These are phyloP conservation scores for Podospora pseudocomata DNA, from an alignment of 495 filamentous ascomycete genomes.

Conservation along the genomic window DNA sequence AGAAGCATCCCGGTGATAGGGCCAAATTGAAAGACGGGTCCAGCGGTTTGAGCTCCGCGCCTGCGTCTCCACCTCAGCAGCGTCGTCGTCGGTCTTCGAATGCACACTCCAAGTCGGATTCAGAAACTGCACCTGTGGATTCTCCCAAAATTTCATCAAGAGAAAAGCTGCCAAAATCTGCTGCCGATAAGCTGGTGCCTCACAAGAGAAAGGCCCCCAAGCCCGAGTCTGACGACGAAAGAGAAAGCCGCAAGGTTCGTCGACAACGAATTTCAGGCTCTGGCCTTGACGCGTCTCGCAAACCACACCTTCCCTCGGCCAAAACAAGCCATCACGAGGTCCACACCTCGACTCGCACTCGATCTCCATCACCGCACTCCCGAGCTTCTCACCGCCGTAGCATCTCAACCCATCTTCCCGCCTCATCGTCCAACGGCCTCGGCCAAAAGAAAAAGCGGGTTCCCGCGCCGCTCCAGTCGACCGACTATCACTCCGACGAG, in stretches of 20 bases:
- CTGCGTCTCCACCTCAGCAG: conserved; percentile 46
- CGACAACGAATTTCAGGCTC: conserved; percentile 47
- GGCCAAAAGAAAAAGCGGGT: conserved; percentile 54
- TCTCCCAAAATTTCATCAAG: conserved; percentile 34
- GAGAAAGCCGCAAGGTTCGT: conserved; percentile 44
- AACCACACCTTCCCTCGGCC: conserved; percentile 26
- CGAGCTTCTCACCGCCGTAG: conserved; percentile 57
- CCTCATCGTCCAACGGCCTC: conserved; percentile 48
- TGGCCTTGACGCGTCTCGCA: conserved; percentile 36
- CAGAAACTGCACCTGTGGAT: conserved; percentile 39
- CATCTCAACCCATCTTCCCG: conserved; percentile 58
- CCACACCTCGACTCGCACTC: conserved; percentile 42
- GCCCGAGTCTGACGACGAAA: conserved; percentile 49
- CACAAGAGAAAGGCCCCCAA: conserved; percentile 46
- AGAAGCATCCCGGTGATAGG: conserved; percentile 41
- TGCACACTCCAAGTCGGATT: conserved; percentile 44
- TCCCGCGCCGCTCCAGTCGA: conserved; percentile 54
- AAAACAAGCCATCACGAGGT: conserved; percentile 35
- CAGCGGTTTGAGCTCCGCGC: conserved; percentile 53
- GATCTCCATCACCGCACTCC: conserved; percentile 62
- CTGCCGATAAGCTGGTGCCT: conserved; percentile 36
- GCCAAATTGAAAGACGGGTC: conserved; percentile 46
- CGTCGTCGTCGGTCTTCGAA: conserved; percentile 41
- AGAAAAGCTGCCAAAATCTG: conserved; percentile 32
- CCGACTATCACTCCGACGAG: conserved; percentile 69